A percentile compares a stretch with the other conserved stretches of the same genome.
phyloP scores from a whole-genome alignment of 1,284 basidiomycete genomes.

The Austroboletus novae-zelandiae region DNA sequence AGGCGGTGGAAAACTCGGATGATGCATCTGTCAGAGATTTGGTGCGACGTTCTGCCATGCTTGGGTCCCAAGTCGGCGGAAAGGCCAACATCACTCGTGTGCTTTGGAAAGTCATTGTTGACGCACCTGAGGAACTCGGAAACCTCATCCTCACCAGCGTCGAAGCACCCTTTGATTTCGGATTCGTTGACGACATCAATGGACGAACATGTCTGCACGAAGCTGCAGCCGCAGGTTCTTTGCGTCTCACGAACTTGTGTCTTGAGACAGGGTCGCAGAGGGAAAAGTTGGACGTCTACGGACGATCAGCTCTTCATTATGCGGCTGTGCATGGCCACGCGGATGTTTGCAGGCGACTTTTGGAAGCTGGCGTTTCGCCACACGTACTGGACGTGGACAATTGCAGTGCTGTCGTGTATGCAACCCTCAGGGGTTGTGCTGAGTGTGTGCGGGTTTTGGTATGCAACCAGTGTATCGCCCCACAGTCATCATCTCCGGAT shows the following conservation, averaged over 20 bases:
- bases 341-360: slow-evolving; percentile 72
- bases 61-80: slow-evolving; percentile 56
- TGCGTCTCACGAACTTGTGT: slow-evolving; percentile 82
- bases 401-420: slow-evolving; percentile 91
- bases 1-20: slow-evolving; percentile 66
- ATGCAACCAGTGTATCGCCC: slow-evolving; percentile 56
- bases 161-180: slow-evolving; percentile 77
- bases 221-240: slow-evolving; percentile 81
- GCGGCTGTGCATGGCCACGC: slow-evolving; percentile 92
- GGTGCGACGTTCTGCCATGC: slow-evolving; percentile 67
- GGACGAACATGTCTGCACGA: slow-evolving; percentile 95
- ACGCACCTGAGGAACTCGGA: slow-evolving; percentile 70
- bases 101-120: slow-evolving; percentile 87
- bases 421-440: slow-evolving; percentile 83
- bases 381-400: slow-evolving; percentile 88
- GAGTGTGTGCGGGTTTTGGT: slow-evolving; percentile 81
- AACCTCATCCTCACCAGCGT: slow-evolving; percentile 75
- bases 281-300: slow-evolving; percentile 82
- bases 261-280: slow-evolving; percentile 70
- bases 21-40: slow-evolving; percentile 64
- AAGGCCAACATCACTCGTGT: slow-evolving; percentile 78
- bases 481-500: slow-evolving; percentile 41
- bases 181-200: slow-evolving; percentile 96
- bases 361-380: slow-evolving; percentile 67
- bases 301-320: slow-evolving; percentile 92